Conservation (phyloP, 495 filamentous ascomycete genomes). For the Tuber umbilicatum region DNA sequence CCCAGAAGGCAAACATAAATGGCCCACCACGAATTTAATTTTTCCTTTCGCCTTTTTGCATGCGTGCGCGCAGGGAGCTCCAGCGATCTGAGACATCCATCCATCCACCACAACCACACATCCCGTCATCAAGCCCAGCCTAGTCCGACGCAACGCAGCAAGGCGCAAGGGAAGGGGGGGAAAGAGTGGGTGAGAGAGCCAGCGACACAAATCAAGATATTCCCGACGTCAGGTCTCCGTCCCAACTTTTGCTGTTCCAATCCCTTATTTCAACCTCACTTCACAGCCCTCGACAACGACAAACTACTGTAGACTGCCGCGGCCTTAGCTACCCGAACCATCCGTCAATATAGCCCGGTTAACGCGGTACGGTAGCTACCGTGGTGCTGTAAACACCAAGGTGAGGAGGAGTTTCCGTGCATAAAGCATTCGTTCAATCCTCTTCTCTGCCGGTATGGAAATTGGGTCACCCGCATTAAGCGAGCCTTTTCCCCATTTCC, state of each 20-base stretch:
- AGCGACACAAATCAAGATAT: constrained; percentile 34
- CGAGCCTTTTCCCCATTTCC: not conserved
- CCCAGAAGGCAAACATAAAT: not conserved
- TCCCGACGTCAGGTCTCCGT: constrained; percentile 36
- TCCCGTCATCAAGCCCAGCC: constrained; percentile 23
- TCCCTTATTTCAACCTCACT: constrained; percentile 37
- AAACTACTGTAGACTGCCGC: not conserved
- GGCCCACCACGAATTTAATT: not conserved
- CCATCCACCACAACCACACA: constrained; percentile 21
- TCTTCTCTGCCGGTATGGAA: not conserved
- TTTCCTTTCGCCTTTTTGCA: not conserved
- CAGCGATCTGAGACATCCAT: constrained; percentile 38
- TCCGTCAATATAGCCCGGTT: not conserved
- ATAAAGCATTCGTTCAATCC: not conserved
- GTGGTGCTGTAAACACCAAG: not conserved
- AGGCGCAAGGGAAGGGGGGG: constrained; percentile 16
- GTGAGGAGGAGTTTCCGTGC: not conserved
- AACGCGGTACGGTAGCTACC: not conserved
- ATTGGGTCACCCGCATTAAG: not conserved
- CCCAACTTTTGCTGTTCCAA: constrained; percentile 31
- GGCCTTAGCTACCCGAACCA: not conserved
- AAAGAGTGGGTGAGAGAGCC: not conserved
- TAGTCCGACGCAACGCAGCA: constrained; percentile 21
- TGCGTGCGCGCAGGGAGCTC: constrained; percentile 35
- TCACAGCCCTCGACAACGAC: not conserved